Percentiles rank a stretch among this genome's conserved stretches.
phyloP scores from a whole-genome alignment of 192 early-diverging fungal genomes.

The Entomortierella parvispora region DNA sequence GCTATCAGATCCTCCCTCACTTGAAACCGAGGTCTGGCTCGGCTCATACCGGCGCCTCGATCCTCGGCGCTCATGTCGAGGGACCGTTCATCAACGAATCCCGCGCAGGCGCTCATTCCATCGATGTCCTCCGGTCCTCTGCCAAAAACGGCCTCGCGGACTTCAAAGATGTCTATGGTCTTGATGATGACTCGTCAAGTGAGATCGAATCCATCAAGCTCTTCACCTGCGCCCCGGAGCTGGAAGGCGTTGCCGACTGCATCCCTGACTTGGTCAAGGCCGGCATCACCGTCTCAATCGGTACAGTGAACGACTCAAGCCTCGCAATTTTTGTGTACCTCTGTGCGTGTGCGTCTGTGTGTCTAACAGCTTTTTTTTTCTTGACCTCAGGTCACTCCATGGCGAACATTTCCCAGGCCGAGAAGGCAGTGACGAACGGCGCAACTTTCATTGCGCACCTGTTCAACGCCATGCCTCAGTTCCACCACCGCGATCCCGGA shows the following conservation, averaged over 20 bases:
- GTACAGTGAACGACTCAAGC: conserved; percentile 15
- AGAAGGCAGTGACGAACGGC: conserved; percentile 65
- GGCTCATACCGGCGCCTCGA: conserved; percentile 68
- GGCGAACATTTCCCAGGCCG: conserved; percentile 70
- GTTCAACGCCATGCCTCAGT: conserved; percentile 89
- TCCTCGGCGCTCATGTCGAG: conserved; percentile 71
- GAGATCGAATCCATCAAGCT: conserved; percentile 59
- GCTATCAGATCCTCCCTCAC: conserved; percentile 55
- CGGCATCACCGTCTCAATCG: conserved; percentile 68
- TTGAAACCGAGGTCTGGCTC: conserved; percentile 73
- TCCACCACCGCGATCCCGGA: conserved; percentile 90
- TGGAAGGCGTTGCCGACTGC: conserved; percentile 72
- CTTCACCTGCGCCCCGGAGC: conserved; percentile 83
- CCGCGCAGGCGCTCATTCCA: conserved; percentile 81
- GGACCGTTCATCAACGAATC: conserved; percentile 72
- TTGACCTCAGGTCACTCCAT: conserved; percentile 68
- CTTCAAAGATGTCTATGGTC: conserved; percentile 78
- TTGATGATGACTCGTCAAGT: conserved; percentile 21
- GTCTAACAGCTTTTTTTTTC: not conserved
- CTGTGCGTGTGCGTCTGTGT: not conserved
- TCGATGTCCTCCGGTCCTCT: conserved; percentile 62
- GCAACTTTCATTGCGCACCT: conserved; percentile 82
- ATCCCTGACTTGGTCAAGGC: conserved; percentile 73
- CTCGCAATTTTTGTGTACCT: not conserved
- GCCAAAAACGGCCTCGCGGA: conserved; percentile 68